These are phyloP conservation scores for Coniella lustricola DNA, from an alignment of 2,329 filamentous ascomycete species.

Conservation along the genomic window DNA sequence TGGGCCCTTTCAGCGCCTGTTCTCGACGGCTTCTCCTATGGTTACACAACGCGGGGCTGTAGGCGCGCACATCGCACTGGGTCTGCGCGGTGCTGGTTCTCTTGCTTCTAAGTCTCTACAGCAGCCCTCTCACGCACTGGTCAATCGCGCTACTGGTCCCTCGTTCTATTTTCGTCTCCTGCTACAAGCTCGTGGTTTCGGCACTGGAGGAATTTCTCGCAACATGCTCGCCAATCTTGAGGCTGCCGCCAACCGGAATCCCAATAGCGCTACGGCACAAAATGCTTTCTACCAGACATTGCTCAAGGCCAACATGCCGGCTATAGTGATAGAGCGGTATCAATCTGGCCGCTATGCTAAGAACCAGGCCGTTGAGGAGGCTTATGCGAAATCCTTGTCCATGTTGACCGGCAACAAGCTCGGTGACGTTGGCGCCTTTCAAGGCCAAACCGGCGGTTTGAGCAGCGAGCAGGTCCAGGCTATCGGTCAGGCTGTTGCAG, in stretches of 20 bases:
- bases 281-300: constrained; percentile 92
- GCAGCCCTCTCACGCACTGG: not conserved
- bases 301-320: constrained; percentile 84
- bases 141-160: constrained; percentile 6
- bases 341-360: constrained; percentile 78
- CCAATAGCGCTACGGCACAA: constrained; percentile 77
- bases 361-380: constrained; percentile 68
- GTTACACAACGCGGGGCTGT: not conserved
- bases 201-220: constrained; percentile 44
- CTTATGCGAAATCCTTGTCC: constrained; percentile 68
- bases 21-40: constrained; percentile 7
- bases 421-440: constrained; percentile 19
- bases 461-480: constrained; percentile 63
- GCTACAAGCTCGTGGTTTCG: constrained; percentile 30
- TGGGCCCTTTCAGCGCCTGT: not conserved
- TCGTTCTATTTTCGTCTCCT: constrained; percentile 11
- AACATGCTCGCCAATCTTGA: constrained; percentile 77
- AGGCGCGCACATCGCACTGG: not conserved
- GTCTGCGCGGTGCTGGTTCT: not conserved
- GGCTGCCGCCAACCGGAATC: constrained; percentile 88
- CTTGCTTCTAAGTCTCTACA: not conserved
- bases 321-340: constrained; percentile 86
- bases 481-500: constrained; percentile 74
- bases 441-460: constrained; percentile 34
- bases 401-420: constrained; percentile 24